Conservation (phyloP, 495 filamentous ascomycete species). For the Acidiella bohemica region DNA sequence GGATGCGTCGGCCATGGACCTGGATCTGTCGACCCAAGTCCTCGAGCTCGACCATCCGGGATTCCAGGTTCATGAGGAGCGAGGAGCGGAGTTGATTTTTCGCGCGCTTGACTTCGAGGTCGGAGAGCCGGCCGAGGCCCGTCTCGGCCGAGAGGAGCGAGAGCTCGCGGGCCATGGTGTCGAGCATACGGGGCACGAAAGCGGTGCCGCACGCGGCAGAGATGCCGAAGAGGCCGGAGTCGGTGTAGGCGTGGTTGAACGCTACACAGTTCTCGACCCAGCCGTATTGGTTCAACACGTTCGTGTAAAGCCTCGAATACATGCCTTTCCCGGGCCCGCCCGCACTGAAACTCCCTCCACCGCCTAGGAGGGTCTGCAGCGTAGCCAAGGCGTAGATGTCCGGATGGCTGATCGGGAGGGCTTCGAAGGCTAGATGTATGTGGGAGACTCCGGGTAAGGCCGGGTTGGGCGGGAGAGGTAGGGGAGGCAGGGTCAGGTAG, state of each 20-base stretch:
- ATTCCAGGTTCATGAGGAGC: slow-evolving; percentile 95
- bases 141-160: slow-evolving; percentile 58
- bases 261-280: slow-evolving; percentile 93
- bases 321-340: slow-evolving; percentile 97
- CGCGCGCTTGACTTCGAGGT: slow-evolving; percentile 76
- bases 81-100: slow-evolving; percentile 93
- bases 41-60: slow-evolving; percentile 95
- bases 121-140: slow-evolving; percentile 53
- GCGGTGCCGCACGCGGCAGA: slow-evolving; percentile 68
- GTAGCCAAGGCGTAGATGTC: slow-evolving; percentile 96
- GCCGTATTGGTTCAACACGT: slow-evolving; percentile 90
- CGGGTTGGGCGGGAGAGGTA: slow-evolving; percentile 62
- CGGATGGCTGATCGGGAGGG: slow-evolving; percentile 71
- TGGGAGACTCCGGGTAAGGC: slow-evolving; percentile 73
- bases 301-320: slow-evolving; percentile 94
- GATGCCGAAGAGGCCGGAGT: slow-evolving; percentile 90
- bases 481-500: slow-evolving; percentile 67
- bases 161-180: slow-evolving; percentile 87
- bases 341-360: slow-evolving; percentile 93
- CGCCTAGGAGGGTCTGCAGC: slow-evolving; percentile 90
- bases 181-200: slow-evolving; percentile 64
- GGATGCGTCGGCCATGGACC: slow-evolving; percentile 81
- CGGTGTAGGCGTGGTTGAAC: slow-evolving; percentile 95
- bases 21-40: slow-evolving; percentile 93
- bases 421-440: slow-evolving; percentile 92